phyloP scores from a whole-genome alignment of 495 filamentous ascomycete genomes.

The Gamarada debralockiae region DNA sequence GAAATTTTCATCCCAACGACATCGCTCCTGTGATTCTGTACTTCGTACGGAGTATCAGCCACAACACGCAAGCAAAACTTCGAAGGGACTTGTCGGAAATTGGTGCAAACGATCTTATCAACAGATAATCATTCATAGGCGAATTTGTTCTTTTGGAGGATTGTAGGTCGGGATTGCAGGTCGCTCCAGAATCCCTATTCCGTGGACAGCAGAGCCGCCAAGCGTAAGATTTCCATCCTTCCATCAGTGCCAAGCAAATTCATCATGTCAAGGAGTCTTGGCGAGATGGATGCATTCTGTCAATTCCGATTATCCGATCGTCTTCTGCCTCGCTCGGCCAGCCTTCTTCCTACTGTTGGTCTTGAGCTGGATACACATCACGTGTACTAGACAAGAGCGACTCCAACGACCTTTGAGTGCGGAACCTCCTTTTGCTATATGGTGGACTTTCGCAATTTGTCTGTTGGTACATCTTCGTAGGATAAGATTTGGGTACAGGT shows the following conservation, averaged over 20 bases:
- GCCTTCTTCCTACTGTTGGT: conserved; percentile 20
- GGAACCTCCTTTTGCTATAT: conserved; percentile 23
- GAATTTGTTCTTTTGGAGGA: too few relatives aligned
- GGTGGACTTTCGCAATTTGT: conserved; percentile 29
- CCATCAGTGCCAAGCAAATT: neutral
- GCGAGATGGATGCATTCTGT: neutral
- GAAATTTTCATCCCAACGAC: too few relatives aligned
- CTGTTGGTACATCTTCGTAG: conserved; percentile 25
- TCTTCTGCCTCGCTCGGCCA: conserved; percentile 30
- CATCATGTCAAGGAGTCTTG: neutral
- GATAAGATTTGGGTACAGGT: neutral
- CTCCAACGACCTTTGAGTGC: conserved; percentile 29
- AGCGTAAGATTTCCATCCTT: neutral
- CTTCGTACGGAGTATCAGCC: too few relatives aligned
- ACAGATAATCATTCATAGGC: too few relatives aligned
- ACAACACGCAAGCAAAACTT: neutral
- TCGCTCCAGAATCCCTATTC: neutral
- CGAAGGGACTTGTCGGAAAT: too few relatives aligned
- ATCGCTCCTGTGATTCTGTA: too few relatives aligned
- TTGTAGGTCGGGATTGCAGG: too few relatives aligned
- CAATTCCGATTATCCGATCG: neutral
- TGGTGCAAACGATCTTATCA: too few relatives aligned
- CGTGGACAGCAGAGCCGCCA: neutral
- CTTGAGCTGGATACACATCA: conserved; percentile 29
- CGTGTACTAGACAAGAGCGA: conserved; percentile 26